Evolutionary conservation across 768 basidiomycete species (phyloP).

Genomic region (Psilocybe cyanescens): DNA sequence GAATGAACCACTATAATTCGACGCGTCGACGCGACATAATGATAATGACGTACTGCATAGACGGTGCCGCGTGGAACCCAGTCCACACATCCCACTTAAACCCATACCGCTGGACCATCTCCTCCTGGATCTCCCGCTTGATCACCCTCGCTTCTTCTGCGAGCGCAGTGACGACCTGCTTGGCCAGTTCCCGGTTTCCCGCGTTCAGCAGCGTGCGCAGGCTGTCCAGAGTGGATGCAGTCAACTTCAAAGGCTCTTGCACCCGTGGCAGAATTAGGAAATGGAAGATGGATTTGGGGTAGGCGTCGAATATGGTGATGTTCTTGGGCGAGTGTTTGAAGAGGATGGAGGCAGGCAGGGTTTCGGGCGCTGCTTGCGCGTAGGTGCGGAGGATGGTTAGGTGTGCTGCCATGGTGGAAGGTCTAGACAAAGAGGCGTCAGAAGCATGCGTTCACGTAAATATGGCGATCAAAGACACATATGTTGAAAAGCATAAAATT

Average conservation of each 20-base stretch:
- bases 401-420: constrained; percentile 37
- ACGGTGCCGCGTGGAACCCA: constrained; percentile 87
- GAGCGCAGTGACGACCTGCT: constrained; percentile 54
- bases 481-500: neutral
- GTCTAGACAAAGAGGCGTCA: too few relatives aligned
- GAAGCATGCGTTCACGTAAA: too few relatives aligned
- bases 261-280: constrained; percentile 81
- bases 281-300: constrained; percentile 86
- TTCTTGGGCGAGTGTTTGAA: constrained; percentile 58
- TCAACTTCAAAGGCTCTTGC: constrained; percentile 28
- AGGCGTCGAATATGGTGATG: constrained; percentile 75
- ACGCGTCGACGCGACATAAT: too few relatives aligned
- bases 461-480: neutral
- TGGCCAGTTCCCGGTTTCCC: constrained; percentile 53
- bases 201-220: constrained; percentile 59
- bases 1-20: neutral
- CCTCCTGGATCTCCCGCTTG: constrained; percentile 67
- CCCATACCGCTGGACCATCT: constrained; percentile 78
- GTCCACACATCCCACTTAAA: constrained; percentile 79
- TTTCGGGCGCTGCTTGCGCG: constrained; percentile 53
- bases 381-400: constrained; percentile 66
- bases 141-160: constrained; percentile 58
- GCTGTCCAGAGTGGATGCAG: constrained; percentile 45
- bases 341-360: constrained; percentile 62
- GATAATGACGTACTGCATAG: constrained; percentile 71